Evolutionary conservation across 257 asterid genomes (phyloP).

Genomic region (Fraxinus cuspidata): DNA sequence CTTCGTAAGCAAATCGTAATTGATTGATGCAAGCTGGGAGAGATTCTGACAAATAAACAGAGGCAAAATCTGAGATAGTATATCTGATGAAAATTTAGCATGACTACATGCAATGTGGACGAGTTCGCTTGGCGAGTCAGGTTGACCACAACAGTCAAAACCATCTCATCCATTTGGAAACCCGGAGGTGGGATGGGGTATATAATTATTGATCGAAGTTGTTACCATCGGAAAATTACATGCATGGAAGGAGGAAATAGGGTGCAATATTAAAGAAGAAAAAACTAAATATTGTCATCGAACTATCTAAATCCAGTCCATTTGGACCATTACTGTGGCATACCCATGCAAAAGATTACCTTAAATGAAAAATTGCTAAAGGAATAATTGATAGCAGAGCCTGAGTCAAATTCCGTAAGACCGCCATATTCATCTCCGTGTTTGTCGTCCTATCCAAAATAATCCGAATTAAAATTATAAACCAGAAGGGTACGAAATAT

Average conservation of each 20-base stretch:
- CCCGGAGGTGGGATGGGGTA: neutral
- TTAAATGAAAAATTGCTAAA: conserved; percentile 96
- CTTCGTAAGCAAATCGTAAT: conserved; percentile 83
- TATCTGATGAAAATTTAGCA: neutral
- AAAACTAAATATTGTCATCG: neutral
- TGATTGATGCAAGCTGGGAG: conserved; percentile 95
- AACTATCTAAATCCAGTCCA: neutral
- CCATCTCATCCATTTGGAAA: neutral
- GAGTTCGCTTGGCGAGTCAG: neutral
- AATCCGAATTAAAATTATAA: neutral
- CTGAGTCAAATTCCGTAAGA: conserved; percentile 64
- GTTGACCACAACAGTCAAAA: neutral
- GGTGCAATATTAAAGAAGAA: neutral
- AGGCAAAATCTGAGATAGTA: conserved; percentile 11
- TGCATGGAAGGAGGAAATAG: neutral
- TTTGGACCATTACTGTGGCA: neutral
- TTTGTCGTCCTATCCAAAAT: conserved; percentile 23
- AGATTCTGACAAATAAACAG: conserved; percentile 61
- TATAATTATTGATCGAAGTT: neutral
- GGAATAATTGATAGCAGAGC: conserved; percentile 74
- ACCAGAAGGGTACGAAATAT: neutral
- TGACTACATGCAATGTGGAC: neutral
- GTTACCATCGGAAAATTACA: neutral
- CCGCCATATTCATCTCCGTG: conserved; percentile 83
- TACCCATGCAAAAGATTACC: conserved; percentile 44